These are phyloP conservation scores for Solanum lycopersicoides DNA, from an alignment of 257 asterid genomes.

Conservation along the genomic window DNA sequence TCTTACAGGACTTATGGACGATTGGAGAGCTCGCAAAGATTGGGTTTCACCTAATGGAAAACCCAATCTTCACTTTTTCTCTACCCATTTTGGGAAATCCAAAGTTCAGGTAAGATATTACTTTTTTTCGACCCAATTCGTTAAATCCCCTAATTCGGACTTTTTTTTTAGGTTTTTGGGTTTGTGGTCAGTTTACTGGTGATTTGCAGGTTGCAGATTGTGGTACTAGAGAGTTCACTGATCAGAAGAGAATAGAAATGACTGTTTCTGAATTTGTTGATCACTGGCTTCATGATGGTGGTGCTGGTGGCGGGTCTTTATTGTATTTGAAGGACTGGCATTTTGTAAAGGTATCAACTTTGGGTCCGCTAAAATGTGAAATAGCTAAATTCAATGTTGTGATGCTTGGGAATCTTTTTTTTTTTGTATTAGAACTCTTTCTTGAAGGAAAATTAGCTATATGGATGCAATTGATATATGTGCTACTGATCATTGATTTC, in stretches of 20 bases:
- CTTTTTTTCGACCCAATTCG: background rate
- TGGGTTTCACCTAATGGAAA: constrained; percentile 63
- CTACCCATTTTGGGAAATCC: constrained; percentile 63
- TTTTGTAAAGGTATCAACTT: constrained; percentile 61
- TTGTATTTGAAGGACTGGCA: constrained; percentile 97
- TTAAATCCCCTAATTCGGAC: background rate
- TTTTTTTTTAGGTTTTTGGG: background rate
- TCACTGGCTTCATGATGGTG: constrained; percentile 18
- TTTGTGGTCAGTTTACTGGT: background rate
- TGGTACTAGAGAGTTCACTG: constrained; percentile 61
- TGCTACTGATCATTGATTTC: background rate
- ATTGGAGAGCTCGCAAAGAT: constrained; percentile 73
- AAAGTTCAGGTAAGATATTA: constrained; percentile 48
- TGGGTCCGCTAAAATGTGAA: background rate
- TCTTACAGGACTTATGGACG: constrained; percentile 76
- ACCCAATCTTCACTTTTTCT: constrained; percentile 61
- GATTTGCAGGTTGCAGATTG: constrained; percentile 80
- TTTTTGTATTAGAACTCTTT: background rate
- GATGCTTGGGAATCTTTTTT: background rate
- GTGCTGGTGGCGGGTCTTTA: constrained; percentile 21
- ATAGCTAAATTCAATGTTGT: background rate
- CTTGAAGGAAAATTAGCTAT: background rate
- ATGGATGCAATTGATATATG: background rate
- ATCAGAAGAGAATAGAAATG: constrained; percentile 81
- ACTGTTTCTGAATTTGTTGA: constrained; percentile 68